These are phyloP conservation scores for Venturia aucupariae DNA, from an alignment of 2,329 filamentous ascomycete genomes.

Conservation along the genomic window DNA sequence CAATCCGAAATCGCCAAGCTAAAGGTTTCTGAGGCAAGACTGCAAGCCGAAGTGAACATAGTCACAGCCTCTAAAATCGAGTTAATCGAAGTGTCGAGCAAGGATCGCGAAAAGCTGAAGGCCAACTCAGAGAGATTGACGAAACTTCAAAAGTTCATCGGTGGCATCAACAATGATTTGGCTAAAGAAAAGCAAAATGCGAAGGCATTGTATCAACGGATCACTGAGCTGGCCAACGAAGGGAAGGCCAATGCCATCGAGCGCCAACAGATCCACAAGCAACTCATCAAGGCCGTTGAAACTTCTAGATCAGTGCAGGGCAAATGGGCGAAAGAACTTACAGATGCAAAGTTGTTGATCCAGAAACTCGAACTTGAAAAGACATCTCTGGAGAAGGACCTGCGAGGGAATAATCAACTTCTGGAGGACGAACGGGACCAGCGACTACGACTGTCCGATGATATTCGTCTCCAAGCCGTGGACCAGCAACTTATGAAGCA, in stretches of 20 bases:
- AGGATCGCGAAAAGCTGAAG: background rate
- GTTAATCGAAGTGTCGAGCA: background rate
- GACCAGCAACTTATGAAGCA: conserved; percentile 1
- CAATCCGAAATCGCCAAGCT: background rate
- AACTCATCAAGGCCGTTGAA: background rate
- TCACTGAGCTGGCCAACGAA: background rate
- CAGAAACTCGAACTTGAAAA: conserved; percentile 2
- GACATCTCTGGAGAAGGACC: background rate
- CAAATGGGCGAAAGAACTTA: background rate
- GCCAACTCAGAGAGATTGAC: background rate
- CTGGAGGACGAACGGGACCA: background rate
- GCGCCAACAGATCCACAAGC: background rate
- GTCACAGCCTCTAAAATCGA: background rate
- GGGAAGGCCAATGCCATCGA: background rate
- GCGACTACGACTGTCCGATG: background rate
- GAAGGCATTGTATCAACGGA: conserved; percentile 1
- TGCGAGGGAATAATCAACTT: conserved; percentile 1
- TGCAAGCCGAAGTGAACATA: conserved; percentile 1
- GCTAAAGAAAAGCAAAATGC: background rate
- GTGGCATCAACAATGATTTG: conserved; percentile 6
- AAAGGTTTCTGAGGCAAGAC: background rate
- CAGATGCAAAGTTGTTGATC: background rate
- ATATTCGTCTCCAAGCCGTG: background rate
- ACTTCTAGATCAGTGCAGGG: background rate
- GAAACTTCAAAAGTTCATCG: conserved; percentile 4